These are phyloP conservation scores for Suillus paluster DNA, from an alignment of 768 basidiomycete species.

Conservation along the genomic window DNA sequence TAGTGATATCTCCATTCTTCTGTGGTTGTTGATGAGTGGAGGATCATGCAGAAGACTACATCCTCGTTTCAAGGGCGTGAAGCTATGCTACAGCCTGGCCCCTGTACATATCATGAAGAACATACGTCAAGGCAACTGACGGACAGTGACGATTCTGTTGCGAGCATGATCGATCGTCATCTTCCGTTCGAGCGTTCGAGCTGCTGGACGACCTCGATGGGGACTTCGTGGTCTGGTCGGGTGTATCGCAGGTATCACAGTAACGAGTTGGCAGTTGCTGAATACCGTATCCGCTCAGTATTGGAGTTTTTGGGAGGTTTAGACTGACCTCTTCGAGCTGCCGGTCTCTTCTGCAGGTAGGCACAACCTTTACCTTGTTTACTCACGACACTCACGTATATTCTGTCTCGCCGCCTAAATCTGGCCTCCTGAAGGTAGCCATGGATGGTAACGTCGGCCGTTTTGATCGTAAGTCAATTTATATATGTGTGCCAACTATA, in stretches of 20 bases:
- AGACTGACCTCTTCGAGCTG: neutral
- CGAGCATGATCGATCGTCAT: neutral
- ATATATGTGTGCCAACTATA: neutral
- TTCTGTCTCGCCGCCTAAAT: neutral
- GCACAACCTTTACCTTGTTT: neutral
- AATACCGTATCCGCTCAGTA: neutral
- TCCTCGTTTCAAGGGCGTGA: no score
- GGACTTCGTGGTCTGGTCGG: neutral
- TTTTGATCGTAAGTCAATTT: no score
- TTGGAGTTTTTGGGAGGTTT: neutral
- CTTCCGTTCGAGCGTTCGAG: neutral
- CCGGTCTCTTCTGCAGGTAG: neutral
- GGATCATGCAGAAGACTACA: no score
- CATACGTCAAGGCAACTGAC: no score
- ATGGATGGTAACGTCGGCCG: neutral
- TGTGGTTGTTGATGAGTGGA: no score
- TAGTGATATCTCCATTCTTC: no score
- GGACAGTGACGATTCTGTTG: no score
- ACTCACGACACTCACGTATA: neutral
- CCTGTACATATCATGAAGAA: no score
- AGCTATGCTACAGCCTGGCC: no score
- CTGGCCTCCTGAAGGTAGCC: no score
- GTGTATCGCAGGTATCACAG: neutral
- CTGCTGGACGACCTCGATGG: neutral
- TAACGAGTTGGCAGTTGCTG: neutral